These are phyloP conservation scores for Akanthomyces muscarius DNA, from an alignment of 2,329 filamentous ascomycete genomes.

Conservation along the genomic window DNA sequence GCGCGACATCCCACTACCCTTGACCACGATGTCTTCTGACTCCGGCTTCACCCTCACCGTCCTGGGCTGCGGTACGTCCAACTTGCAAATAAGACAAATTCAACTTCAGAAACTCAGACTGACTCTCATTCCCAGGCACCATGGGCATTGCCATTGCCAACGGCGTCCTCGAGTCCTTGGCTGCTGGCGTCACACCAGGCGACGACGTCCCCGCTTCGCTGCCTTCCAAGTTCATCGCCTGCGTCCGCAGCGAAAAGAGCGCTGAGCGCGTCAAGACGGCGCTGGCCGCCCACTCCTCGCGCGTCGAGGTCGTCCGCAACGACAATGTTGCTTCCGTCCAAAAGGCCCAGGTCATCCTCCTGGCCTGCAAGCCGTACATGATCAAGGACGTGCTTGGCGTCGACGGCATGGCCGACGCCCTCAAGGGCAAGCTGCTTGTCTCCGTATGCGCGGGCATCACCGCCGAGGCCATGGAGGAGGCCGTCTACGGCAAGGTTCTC, in stretches of 20 bases:
- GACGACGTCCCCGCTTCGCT: constrained; percentile 53
- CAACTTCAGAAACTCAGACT: constrained; percentile 11
- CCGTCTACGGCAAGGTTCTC: constrained; percentile 55
- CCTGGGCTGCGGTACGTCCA: constrained; percentile 69
- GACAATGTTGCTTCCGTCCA: constrained; percentile 66
- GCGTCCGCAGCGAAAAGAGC: constrained; percentile 66
- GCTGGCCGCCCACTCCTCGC: constrained; percentile 58
- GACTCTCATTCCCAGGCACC: constrained; percentile 51
- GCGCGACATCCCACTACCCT: constrained; percentile 11
- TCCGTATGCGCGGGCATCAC: constrained; percentile 77
- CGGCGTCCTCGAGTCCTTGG: constrained; percentile 71
- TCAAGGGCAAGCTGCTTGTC: constrained; percentile 76
- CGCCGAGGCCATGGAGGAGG: constrained; percentile 61
- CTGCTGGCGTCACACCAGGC: constrained; percentile 43
- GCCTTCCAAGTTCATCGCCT: constrained; percentile 75
- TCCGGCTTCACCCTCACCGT: constrained; percentile 65
- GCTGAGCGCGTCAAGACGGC: constrained; percentile 64
- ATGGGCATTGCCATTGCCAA: constrained; percentile 83
- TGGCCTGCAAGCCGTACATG: constrained; percentile 78
- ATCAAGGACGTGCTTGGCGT: constrained; percentile 63
- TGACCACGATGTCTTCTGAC: constrained; percentile 16
- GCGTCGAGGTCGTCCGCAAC: constrained; percentile 64
- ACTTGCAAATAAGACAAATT: neutral
- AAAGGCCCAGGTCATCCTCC: constrained; percentile 67
- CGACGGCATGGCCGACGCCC: constrained; percentile 65